These are phyloP conservation scores for Agrostemma githago DNA, from an alignment of 148 eudicot species.

Conservation along the genomic window DNA sequence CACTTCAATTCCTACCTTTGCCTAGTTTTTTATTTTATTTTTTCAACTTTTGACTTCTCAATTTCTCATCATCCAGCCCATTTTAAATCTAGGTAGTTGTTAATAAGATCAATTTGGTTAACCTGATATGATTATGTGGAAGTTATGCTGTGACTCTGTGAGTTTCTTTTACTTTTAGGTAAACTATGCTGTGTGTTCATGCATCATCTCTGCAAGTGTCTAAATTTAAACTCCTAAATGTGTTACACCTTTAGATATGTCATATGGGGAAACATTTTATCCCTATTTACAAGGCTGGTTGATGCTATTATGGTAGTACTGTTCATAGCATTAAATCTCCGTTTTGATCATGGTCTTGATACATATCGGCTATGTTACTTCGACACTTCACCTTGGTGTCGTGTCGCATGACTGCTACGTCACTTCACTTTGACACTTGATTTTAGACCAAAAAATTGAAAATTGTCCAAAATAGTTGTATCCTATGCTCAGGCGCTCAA, in stretches of 20 bases:
- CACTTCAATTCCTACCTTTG: constrained; percentile 3
- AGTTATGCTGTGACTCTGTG: neutral
- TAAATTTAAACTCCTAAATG: too few species aligned
- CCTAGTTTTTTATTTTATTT: neutral
- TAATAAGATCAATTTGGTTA: constrained; percentile 3
- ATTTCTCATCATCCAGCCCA: neutral
- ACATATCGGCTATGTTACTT: too few species aligned
- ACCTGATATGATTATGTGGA: neutral
- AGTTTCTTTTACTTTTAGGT: neutral
- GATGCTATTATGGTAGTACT: neutral
- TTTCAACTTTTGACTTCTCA: constrained; percentile 13
- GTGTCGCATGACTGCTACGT: too few species aligned
- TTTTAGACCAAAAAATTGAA: too few species aligned
- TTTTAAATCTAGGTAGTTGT: constrained; percentile 12
- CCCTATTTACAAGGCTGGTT: neutral
- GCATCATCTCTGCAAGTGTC: neutral
- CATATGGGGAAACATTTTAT: too few species aligned
- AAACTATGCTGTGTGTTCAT: neutral
- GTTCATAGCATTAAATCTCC: too few species aligned
- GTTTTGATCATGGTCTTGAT: neutral
- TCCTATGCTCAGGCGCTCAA: too few species aligned
- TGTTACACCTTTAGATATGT: too few species aligned
- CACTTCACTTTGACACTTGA: too few species aligned
- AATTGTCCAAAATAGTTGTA: too few species aligned
- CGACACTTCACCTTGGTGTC: too few species aligned